phyloP scores from a whole-genome alignment of 2,329 filamentous ascomycete genomes.

The Blumeria graminis region DNA sequence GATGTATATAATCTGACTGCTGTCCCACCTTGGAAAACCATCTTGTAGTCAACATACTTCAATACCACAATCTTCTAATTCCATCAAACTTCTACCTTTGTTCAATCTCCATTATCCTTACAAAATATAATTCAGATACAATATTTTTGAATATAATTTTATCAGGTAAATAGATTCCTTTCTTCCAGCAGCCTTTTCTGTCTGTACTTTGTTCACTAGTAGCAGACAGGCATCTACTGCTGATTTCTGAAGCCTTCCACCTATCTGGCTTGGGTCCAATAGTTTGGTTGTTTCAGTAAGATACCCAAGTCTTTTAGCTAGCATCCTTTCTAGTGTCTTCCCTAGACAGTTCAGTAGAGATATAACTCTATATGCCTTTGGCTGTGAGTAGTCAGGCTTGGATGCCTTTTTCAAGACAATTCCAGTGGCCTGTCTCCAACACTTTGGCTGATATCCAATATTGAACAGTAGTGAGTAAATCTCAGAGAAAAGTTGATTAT shows the following conservation, averaged over 20 bases:
- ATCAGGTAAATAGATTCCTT: too few species aligned
- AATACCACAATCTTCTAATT: too few species aligned
- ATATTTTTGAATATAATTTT: too few species aligned
- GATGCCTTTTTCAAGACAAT: background rate
- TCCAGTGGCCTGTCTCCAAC: slow-evolving; percentile 1
- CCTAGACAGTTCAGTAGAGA: slow-evolving; percentile 1
- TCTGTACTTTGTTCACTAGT: background rate
- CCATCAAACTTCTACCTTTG: too few species aligned
- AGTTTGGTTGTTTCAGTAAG: background rate
- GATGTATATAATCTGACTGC: too few species aligned
- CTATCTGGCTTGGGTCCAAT: background rate
- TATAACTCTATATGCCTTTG: background rate
- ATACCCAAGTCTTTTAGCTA: slow-evolving; percentile 1
- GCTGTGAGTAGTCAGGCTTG: background rate
- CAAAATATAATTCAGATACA: too few species aligned
- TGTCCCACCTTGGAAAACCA: too few species aligned
- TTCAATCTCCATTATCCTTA: too few species aligned
- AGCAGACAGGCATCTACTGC: background rate
- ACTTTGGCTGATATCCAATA: slow-evolving; percentile 1
- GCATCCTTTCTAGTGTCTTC: background rate
- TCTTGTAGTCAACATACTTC: too few species aligned
- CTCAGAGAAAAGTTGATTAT: background rate
- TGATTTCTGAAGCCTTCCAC: background rate
- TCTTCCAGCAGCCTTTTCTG: background rate
- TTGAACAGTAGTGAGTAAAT: background rate